A percentile compares a stretch with the other conserved stretches of the same genome.
Evolutionary conservation across 2,329 filamentous ascomycete genomes (phyloP).

Genomic region (Xylaria polymorpha): DNA sequence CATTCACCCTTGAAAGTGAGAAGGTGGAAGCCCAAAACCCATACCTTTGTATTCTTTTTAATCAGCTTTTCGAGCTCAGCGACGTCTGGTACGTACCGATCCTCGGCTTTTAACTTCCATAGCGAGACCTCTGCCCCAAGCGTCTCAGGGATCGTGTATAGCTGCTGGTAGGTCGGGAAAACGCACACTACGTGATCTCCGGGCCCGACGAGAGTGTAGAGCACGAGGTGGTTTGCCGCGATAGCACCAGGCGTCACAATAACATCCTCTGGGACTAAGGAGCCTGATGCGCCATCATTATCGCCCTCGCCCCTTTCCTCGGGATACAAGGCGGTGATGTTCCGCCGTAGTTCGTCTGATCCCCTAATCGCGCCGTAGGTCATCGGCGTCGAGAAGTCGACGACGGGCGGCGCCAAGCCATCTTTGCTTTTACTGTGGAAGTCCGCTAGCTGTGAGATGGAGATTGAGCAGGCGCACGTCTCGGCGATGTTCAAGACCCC

Average conservation of each 20-base stretch:
- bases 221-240: slow-evolving; percentile 82
- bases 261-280: slow-evolving; percentile 66
- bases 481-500: slow-evolving; percentile 78
- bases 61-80: slow-evolving; percentile 74
- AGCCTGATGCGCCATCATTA: neutral
- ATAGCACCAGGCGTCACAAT: slow-evolving; percentile 85
- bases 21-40: slow-evolving; percentile 45
- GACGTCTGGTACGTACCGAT: slow-evolving; percentile 75
- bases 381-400: slow-evolving; percentile 68
- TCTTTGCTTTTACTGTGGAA: slow-evolving; percentile 60
- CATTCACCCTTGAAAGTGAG: too few relatives aligned
- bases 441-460: slow-evolving; percentile 72
- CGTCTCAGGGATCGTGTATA: slow-evolving; percentile 79
- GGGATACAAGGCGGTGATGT: slow-evolving; percentile 71
- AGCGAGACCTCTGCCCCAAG: slow-evolving; percentile 81
- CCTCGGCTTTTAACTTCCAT: slow-evolving; percentile 75
- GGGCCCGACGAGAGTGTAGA: slow-evolving; percentile 77
- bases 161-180: slow-evolving; percentile 87
- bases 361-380: slow-evolving; percentile 81
- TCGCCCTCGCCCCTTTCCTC: slow-evolving; percentile 54
- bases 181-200: slow-evolving; percentile 89
- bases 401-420: slow-evolving; percentile 46
- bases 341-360: slow-evolving; percentile 70
- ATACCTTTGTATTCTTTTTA: slow-evolving; percentile 76
- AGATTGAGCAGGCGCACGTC: slow-evolving; percentile 81